These are phyloP conservation scores for Colletotrichum magnum DNA, from an alignment of 2,329 filamentous ascomycete species.

Conservation along the genomic window DNA sequence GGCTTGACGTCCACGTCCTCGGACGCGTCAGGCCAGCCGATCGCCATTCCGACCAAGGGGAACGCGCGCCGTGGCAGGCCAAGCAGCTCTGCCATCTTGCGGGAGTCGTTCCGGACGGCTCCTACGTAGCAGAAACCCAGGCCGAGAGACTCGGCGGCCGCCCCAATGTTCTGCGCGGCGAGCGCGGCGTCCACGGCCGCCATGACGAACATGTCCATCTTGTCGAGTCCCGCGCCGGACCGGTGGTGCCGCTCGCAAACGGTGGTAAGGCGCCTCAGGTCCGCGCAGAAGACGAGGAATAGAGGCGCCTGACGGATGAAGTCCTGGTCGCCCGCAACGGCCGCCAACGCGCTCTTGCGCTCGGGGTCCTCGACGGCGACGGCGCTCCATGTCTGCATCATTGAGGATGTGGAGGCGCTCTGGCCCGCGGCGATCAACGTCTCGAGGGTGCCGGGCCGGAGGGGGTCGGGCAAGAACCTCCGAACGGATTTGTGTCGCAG, in stretches of 20 bases:
- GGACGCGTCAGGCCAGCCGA: background rate
- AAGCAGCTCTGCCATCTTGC: background rate
- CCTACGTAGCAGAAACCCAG: background rate
- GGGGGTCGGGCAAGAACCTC: slow-evolving; percentile 43
- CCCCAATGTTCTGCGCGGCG: background rate
- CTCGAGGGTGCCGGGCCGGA: slow-evolving; percentile 47
- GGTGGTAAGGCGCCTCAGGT: slow-evolving; percentile 47
- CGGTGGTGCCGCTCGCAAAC: slow-evolving; percentile 39
- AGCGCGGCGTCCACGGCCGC: background rate
- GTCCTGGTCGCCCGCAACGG: slow-evolving; percentile 47
- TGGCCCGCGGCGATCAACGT: slow-evolving; percentile 50
- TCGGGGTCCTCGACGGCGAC: slow-evolving; percentile 46
- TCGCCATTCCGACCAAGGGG: background rate
- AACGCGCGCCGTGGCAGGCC: background rate
- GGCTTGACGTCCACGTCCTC: too few relatives aligned
- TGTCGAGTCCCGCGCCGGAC: background rate
- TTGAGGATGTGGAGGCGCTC: slow-evolving; percentile 52
- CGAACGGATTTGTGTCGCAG: slow-evolving; percentile 50
- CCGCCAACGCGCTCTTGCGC: slow-evolving; percentile 46
- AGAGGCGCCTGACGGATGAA: slow-evolving; percentile 51
- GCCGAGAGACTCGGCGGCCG: slow-evolving; percentile 1
- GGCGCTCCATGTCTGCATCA: slow-evolving; percentile 52
- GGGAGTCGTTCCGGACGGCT: background rate
- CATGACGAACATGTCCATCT: slow-evolving; percentile 9
- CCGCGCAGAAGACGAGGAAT: slow-evolving; percentile 51